Evolutionary conservation across 495 filamentous ascomycete species (phyloP).

Genomic region (Usnea hakonensis): DNA sequence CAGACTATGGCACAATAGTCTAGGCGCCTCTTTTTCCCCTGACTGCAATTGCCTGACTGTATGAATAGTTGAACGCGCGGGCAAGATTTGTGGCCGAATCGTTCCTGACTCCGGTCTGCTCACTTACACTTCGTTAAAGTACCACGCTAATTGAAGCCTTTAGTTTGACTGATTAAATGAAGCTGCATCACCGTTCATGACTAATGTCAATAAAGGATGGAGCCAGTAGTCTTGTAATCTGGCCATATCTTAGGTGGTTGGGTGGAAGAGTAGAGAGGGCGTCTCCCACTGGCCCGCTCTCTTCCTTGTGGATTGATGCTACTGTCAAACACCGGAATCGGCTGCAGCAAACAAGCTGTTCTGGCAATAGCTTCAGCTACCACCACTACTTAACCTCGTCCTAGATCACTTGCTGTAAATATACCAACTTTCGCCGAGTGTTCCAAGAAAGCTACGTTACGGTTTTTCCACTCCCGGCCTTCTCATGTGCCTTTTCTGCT

Average conservation of each 20-base stretch:
- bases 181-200: neutral
- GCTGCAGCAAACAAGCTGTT: neutral
- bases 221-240: neutral
- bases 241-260: neutral
- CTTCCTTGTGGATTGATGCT: neutral
- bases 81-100: conserved; percentile 98
- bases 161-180: conserved; percentile 22
- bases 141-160: conserved; percentile 3
- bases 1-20: neutral
- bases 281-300: neutral
- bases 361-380: neutral
- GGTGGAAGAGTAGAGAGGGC: neutral
- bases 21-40: neutral
- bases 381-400: neutral
- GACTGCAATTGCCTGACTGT: conserved; percentile 24
- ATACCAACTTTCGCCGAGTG: neutral
- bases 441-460: neutral
- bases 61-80: conserved; percentile 76
- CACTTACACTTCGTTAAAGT: neutral
- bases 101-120: conserved; percentile 85
- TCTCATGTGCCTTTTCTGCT: neutral
- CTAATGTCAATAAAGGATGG: neutral
- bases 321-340: neutral
- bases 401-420: neutral
- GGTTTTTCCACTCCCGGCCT: neutral